phyloP scores from a whole-genome alignment of 1,284 basidiomycete genomes.

The Pseudozyma hubeiensis region DNA sequence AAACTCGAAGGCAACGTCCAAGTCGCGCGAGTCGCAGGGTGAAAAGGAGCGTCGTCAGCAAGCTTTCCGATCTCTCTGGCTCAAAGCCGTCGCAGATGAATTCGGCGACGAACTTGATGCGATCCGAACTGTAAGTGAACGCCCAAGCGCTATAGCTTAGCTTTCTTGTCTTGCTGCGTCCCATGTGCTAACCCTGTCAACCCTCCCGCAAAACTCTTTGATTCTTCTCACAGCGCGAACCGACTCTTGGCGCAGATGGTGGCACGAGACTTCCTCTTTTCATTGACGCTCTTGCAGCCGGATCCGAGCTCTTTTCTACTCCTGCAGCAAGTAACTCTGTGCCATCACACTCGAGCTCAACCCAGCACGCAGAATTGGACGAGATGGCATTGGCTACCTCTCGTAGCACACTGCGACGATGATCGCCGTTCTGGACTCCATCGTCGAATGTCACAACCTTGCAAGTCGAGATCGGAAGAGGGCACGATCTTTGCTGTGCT shows the following conservation, averaged over 20 bases:
- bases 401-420: slow-evolving; percentile 6
- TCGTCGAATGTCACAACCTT: no score
- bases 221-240: slow-evolving; percentile 26
- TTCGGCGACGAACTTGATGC: slow-evolving; percentile 58
- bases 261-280: slow-evolving; percentile 54
- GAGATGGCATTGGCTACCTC: slow-evolving; percentile 24
- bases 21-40: slow-evolving; percentile 15
- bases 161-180: background rate
- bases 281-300: slow-evolving; percentile 55
- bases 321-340: background rate
- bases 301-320: slow-evolving; percentile 43
- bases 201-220: background rate
- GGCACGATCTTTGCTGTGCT: background rate
- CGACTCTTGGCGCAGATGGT: slow-evolving; percentile 48
- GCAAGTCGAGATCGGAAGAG: background rate
- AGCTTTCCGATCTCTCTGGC: slow-evolving; percentile 53
- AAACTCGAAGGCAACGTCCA: background rate
- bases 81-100: slow-evolving; percentile 56
- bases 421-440: no score
- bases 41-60: slow-evolving; percentile 28
- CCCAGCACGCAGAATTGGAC: background rate
- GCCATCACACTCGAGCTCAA: background rate
- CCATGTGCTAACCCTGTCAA: slow-evolving; percentile 3
- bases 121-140: slow-evolving; percentile 40
- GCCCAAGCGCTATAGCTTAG: no score